phyloP scores from a whole-genome alignment of 805 yeast species.

The Scheffersomyces coipomensis region DNA sequence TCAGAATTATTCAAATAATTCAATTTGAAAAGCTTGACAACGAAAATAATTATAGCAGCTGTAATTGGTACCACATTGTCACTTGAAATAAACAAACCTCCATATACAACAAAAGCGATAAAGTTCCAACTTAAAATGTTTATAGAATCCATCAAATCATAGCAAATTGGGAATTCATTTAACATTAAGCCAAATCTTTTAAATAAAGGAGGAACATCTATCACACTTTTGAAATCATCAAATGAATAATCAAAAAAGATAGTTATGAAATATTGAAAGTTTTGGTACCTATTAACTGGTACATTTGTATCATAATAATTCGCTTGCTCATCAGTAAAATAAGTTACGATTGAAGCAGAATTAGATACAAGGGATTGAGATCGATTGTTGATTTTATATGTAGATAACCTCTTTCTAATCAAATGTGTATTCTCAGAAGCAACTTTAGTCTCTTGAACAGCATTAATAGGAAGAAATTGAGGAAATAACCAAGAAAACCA shows the following conservation, averaged over 20 bases:
- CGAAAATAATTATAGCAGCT: conserved; percentile 1
- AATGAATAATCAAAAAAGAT: conserved; percentile 22
- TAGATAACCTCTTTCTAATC: conserved; percentile 5
- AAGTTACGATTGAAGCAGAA: neutral
- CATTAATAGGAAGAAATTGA: conserved; percentile 11
- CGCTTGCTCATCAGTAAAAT: neutral
- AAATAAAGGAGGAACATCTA: conserved; percentile 24
- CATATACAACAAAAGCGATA: neutral
- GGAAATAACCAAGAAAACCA: conserved; percentile 24
- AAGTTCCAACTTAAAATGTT: conserved; percentile 17
- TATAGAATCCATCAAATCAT: conserved; percentile 9
- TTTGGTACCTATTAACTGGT: conserved; percentile 7
- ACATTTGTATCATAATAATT: neutral
- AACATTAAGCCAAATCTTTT: conserved; percentile 16
- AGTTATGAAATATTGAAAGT: conserved; percentile 11
- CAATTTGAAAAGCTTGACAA: conserved; percentile 17
- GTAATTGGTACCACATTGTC: neutral
- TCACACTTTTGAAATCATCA: conserved; percentile 15
- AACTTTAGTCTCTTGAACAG: neutral
- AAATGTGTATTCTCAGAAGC: neutral
- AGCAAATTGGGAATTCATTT: conserved; percentile 11
- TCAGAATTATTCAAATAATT: conserved; percentile 14
- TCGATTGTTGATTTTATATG: conserved; percentile 3
- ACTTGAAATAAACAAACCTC: conserved; percentile 5
- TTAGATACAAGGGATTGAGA: neutral